phyloP scores from a whole-genome alignment of 2,329 filamentous ascomycete species.

The Calonectria honghensis region DNA sequence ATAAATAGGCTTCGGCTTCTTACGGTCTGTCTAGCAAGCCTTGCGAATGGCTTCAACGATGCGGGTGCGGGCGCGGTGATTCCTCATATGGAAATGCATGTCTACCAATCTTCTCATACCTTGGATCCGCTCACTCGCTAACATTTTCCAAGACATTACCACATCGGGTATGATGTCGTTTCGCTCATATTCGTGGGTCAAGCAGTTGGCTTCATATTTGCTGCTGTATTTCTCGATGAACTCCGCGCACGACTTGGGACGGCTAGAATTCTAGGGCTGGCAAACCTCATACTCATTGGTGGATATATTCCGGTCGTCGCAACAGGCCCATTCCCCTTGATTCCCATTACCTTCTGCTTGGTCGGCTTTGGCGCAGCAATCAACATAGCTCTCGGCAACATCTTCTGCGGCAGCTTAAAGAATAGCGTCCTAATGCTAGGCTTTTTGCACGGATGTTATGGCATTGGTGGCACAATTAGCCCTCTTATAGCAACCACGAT shows the following conservation, averaged over 20 bases:
- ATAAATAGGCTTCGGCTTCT: conserved; percentile 83
- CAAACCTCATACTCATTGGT: conserved; percentile 72
- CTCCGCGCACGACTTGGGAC: conserved; percentile 79
- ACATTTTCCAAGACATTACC: conserved; percentile 71
- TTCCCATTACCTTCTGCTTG: conserved; percentile 81
- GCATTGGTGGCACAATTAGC: conserved; percentile 78
- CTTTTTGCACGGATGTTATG: conserved; percentile 80
- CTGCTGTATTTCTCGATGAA: conserved; percentile 80
- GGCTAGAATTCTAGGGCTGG: conserved; percentile 76
- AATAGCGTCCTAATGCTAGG: conserved; percentile 75
- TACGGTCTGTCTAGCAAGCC: conserved; percentile 78
- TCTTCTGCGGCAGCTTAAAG: conserved; percentile 73
- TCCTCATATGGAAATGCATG: conserved; percentile 82
- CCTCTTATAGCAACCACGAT: conserved; percentile 85
- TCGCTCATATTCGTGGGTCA: conserved; percentile 89
- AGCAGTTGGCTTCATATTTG: conserved; percentile 83
- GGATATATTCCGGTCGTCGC: conserved; percentile 80
- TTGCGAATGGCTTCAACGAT: conserved; percentile 84
- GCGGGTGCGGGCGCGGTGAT: conserved; percentile 85
- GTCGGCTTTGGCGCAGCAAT: conserved; percentile 76
- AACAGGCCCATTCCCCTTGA: conserved; percentile 80
- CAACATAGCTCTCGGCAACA: conserved; percentile 74
- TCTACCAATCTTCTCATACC: not conserved
- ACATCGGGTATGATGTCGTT: conserved; percentile 84
- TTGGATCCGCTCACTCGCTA: not conserved